Conservation (phyloP, 23 red algal species). For the Gracilariopsis chorda region DNA sequence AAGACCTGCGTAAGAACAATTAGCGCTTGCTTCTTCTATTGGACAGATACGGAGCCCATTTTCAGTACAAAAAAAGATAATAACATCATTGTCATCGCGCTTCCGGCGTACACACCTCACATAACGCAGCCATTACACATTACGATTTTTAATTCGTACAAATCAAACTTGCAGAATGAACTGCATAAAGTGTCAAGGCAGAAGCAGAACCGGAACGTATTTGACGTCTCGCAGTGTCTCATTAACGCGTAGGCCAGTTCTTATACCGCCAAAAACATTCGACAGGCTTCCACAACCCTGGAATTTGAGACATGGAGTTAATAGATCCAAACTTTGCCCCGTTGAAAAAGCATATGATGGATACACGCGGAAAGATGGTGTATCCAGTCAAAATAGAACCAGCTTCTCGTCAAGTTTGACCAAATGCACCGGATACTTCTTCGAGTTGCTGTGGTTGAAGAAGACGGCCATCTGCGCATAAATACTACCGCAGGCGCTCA, state of each 20-base stretch:
- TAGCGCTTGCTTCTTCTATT: background rate
- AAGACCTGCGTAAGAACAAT: background rate
- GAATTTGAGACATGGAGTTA: background rate
- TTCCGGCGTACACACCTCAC: constrained; percentile 28
- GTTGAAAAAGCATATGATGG: background rate
- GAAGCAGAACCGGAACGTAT: background rate
- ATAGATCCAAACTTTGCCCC: background rate
- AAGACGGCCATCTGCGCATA: background rate
- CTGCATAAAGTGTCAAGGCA: background rate
- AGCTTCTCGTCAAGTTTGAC: background rate
- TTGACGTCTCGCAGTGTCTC: background rate
- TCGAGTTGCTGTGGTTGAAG: background rate
- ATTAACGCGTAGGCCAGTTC: background rate
- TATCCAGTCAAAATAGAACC: background rate
- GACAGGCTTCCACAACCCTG: background rate
- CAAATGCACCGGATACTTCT: background rate
- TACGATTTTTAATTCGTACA: background rate
- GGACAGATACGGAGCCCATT: constrained; percentile 21
- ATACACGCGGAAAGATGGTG: background rate
- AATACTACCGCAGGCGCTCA: background rate
- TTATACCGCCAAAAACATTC: background rate
- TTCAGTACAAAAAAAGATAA: constrained; percentile 29
- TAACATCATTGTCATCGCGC: background rate
- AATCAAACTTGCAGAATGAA: background rate
- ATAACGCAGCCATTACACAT: constrained; percentile 21